Conservation (phyloP, 306 rosid genomes). For the Casuarina cunninghamiana region DNA sequence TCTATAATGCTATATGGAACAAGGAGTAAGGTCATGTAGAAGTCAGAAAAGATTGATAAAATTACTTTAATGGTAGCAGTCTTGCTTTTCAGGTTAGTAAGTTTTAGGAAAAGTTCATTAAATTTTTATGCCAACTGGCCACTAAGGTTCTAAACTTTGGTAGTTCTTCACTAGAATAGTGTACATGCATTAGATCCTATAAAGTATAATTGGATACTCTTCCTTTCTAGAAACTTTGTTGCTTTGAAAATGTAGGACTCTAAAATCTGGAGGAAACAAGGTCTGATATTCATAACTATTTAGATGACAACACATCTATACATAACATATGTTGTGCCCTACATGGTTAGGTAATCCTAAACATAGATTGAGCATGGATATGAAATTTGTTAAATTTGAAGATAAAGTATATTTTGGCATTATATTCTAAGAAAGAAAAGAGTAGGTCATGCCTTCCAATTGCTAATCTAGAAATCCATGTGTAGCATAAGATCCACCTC, state of each 20-base stretch:
- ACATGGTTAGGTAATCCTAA: conserved; percentile 5
- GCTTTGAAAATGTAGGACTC: background rate
- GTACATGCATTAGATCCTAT: background rate
- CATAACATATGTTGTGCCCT: background rate
- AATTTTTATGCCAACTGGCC: background rate
- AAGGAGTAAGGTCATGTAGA: background rate
- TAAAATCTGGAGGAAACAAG: no score
- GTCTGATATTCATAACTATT: background rate
- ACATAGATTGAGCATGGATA: background rate
- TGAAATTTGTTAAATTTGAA: no score
- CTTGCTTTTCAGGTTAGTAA: conserved; percentile 1
- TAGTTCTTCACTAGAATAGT: background rate
- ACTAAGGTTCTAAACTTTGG: background rate
- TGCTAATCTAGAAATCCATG: background rate
- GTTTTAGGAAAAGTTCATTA: background rate
- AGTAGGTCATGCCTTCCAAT: background rate
- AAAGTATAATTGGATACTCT: background rate
- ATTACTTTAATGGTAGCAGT: background rate
- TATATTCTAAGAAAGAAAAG: background rate
- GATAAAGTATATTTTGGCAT: no score
- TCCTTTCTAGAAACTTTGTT: background rate
- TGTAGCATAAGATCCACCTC: background rate
- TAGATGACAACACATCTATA: background rate
- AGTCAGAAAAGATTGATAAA: background rate
- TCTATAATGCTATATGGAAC: background rate